Percentiles rank a stretch among this genome's conserved stretches.
Evolutionary conservation across 1,284 basidiomycete species (phyloP).

Genomic region (Malassezia psittaci): DNA sequence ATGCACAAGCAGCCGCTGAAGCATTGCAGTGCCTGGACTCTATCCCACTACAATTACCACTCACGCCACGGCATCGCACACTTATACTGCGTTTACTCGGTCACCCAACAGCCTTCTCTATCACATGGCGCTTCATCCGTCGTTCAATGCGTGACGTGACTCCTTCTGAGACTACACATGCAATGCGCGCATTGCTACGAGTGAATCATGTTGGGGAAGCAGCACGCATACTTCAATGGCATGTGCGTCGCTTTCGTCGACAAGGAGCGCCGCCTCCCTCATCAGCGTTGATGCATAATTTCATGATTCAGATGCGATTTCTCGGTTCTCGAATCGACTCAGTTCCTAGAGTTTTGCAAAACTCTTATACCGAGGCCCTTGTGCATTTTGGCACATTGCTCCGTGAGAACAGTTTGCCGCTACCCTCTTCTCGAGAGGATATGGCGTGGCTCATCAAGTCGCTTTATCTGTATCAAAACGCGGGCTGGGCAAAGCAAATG

Average conservation of each 20-base stretch:
- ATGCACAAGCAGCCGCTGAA: not conserved
- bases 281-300: slow-evolving; percentile 10
- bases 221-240: slow-evolving; percentile 4
- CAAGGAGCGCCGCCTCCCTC: slow-evolving; percentile 6
- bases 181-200: slow-evolving; percentile 4
- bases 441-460: slow-evolving; percentile 14
- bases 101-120: not conserved
- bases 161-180: slow-evolving; percentile 2
- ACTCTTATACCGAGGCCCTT: slow-evolving; percentile 5
- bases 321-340: not conserved
- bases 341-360: not conserved
- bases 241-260: slow-evolving; percentile 4
- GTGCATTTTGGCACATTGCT: slow-evolving; percentile 6
- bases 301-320: slow-evolving; percentile 16
- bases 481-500: not conserved
- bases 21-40: not conserved
- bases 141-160: not conserved
- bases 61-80: not conserved
- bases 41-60: not conserved
- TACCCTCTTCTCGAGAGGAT: slow-evolving; percentile 5
- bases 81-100: not conserved
- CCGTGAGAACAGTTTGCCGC: slow-evolving; percentile 9
- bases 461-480: not conserved
- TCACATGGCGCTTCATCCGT: not conserved
- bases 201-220: slow-evolving; percentile 1